phyloP scores from a whole-genome alignment of 192 early-diverging fungal genomes.

The Backusella westeae region DNA sequence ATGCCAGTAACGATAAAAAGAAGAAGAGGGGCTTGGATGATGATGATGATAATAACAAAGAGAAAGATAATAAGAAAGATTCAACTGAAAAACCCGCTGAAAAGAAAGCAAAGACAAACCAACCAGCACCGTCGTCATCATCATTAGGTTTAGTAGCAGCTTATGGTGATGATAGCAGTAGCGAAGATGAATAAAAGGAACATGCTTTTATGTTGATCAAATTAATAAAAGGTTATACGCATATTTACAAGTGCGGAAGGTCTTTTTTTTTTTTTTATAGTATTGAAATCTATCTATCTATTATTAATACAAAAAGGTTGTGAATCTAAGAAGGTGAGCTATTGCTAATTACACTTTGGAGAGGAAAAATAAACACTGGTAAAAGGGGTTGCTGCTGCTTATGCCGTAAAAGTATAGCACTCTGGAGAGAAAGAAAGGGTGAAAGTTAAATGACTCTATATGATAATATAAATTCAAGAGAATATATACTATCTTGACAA shows the following conservation, averaged over 20 bases:
- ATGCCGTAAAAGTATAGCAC: too few relatives aligned
- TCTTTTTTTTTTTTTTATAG: too few relatives aligned
- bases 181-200: slow-evolving; percentile 16
- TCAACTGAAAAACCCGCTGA: neutral
- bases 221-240: neutral
- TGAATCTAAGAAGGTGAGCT: too few relatives aligned
- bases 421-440: too few relatives aligned
- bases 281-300: too few relatives aligned
- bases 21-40: neutral
- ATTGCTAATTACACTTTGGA: too few relatives aligned
- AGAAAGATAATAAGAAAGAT: neutral
- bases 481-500: neutral
- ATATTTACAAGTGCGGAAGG: too few relatives aligned
- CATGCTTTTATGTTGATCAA: neutral
- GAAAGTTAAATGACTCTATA: too few relatives aligned
- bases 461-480: too few relatives aligned
- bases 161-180: slow-evolving; percentile 24
- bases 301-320: too few relatives aligned
- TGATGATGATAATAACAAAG: neutral
- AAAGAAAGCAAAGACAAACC: neutral
- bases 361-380: too few relatives aligned
- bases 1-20: neutral
- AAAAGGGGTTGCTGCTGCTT: too few relatives aligned
- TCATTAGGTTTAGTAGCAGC: slow-evolving; percentile 14
- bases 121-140: neutral